A percentile compares a stretch with the other conserved stretches of the same genome.
phyloP scores from a whole-genome alignment of 495 filamentous ascomycete genomes.

The Lepraria neglecta region DNA sequence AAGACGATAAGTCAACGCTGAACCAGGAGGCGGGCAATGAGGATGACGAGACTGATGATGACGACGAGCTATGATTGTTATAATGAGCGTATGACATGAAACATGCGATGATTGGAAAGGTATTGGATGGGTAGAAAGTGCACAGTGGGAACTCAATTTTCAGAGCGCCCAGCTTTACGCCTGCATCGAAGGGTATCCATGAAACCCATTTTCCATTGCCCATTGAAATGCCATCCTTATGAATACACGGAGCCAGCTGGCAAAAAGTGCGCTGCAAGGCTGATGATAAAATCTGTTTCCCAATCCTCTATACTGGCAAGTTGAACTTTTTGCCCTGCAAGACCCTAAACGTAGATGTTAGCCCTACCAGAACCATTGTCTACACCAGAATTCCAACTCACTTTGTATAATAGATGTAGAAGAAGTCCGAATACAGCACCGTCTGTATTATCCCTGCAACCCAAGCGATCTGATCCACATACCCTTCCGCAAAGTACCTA shows the following conservation, averaged over 20 bases:
- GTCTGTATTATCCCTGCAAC: conserved; percentile 88
- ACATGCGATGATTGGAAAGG: too few relatives aligned
- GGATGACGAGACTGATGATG: conserved; percentile 42
- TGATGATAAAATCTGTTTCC: not conserved
- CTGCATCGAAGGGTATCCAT: too few relatives aligned
- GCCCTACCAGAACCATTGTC: conserved; percentile 19
- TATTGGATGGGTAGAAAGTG: too few relatives aligned
- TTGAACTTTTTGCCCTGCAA: conserved; percentile 86
- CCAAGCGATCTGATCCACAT: conserved; percentile 76
- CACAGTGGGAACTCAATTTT: too few relatives aligned
- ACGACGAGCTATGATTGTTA: conserved; percentile 43
- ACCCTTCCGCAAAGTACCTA: conserved; percentile 68
- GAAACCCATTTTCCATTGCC: not conserved
- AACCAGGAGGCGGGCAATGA: conserved; percentile 21
- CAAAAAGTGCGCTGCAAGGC: not conserved
- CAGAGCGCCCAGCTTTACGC: too few relatives aligned
- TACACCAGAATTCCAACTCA: conserved; percentile 38
- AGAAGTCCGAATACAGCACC: conserved; percentile 94
- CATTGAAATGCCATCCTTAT: not conserved
- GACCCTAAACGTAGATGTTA: conserved; percentile 41
- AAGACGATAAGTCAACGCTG: conserved; percentile 2
- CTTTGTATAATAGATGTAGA: conserved; percentile 99
- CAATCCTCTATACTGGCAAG: conserved; percentile 59
- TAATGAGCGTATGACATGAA: too few relatives aligned
- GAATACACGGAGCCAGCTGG: not conserved